Conservation (phyloP, 1,284 basidiomycete species). For the Ganoderma lucidum region DNA sequence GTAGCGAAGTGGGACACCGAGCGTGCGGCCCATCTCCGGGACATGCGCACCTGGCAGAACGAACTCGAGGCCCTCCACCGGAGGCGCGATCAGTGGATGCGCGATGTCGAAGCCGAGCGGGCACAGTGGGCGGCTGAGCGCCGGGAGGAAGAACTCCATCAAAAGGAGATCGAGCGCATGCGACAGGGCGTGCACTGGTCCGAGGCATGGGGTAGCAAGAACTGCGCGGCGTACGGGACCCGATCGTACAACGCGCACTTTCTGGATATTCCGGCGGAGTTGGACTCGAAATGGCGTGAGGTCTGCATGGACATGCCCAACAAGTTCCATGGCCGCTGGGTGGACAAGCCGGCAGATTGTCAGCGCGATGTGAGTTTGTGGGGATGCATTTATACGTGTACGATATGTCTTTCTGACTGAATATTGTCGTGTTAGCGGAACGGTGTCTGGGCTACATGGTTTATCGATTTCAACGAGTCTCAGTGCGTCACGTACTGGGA, state of each 20-base stretch:
- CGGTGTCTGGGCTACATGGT: constrained; percentile 33
- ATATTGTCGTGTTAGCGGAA: background rate
- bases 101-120: constrained; percentile 5
- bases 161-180: constrained; percentile 26
- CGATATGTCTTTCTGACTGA: background rate
- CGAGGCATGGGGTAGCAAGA: constrained; percentile 20
- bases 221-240: constrained; percentile 29
- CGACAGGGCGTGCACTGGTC: constrained; percentile 33
- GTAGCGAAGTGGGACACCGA: constrained; percentile 15
- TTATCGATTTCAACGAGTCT: constrained; percentile 32
- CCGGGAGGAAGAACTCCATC: constrained; percentile 22
- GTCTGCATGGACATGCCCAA: constrained; percentile 33
- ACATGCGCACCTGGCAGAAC: constrained; percentile 5
- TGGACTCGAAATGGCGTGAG: constrained; percentile 27
- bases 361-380: constrained; percentile 22
- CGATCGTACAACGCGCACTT: constrained; percentile 31
- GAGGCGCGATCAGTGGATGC: constrained; percentile 11
- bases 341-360: constrained; percentile 28
- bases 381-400: background rate
- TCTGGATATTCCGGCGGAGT: constrained; percentile 22
- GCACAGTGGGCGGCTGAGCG: constrained; percentile 11
- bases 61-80: constrained; percentile 4
- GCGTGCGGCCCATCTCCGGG: constrained; percentile 14
- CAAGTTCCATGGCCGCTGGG: constrained; percentile 24
- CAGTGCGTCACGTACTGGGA: constrained; percentile 35